Conservation (phyloP, 2,329 filamentous ascomycete species). For the Penicillium sp. region DNA sequence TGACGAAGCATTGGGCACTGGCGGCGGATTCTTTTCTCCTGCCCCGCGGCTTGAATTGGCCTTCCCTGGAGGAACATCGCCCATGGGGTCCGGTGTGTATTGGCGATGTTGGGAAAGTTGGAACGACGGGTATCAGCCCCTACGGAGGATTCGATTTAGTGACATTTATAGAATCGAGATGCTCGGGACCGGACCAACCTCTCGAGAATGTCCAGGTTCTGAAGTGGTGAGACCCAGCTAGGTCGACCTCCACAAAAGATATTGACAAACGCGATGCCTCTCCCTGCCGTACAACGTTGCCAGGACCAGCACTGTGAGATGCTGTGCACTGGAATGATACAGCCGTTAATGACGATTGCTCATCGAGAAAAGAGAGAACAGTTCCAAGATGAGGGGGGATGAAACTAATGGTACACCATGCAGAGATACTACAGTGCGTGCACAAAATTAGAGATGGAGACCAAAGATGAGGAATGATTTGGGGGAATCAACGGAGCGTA, state of each 20-base stretch:
- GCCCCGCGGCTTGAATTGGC: conserved; percentile 15
- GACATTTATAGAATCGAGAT: not conserved
- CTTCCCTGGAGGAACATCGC: conserved; percentile 27
- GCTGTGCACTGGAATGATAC: not conserved
- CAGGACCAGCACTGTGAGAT: not conserved
- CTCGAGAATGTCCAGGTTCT: not conserved
- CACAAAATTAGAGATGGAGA: not conserved
- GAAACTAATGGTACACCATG: not conserved
- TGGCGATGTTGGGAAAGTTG: not conserved
- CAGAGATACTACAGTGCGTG: not conserved
- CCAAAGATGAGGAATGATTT: not conserved
- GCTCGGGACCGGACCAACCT: not conserved
- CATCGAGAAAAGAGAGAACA: not conserved
- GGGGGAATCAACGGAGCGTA: not conserved
- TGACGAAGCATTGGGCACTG: conserved; percentile 9
- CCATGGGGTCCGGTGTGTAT: conserved; percentile 23
- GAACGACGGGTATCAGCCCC: not conserved
- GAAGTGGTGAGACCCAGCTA: not conserved
- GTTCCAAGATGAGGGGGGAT: not conserved
- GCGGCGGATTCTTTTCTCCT: conserved; percentile 11
- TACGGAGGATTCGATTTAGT: not conserved
- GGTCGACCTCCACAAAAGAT: not conserved
- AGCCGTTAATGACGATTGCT: not conserved
- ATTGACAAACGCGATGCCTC: not conserved
- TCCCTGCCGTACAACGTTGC: not conserved